Conservation (phyloP, 225 moss, liverwort and hornwort species). For the Polytrichum commune region DNA sequence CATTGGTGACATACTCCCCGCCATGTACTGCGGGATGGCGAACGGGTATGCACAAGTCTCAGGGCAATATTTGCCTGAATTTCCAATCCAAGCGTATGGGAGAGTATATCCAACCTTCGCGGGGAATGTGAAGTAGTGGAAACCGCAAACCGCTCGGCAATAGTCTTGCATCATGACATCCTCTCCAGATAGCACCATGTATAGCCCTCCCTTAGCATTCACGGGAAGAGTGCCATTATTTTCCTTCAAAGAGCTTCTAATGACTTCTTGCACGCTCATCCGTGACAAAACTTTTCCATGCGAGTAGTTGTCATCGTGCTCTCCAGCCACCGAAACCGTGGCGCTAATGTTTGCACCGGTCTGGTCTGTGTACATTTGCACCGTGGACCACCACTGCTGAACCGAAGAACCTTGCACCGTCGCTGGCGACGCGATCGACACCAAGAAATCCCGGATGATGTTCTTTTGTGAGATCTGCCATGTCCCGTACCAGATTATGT, state of each 20-base stretch:
- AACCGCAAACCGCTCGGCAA: constrained; percentile 57
- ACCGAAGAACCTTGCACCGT: constrained; percentile 33
- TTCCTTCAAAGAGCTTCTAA: constrained; percentile 29
- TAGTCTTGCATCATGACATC: constrained; percentile 67
- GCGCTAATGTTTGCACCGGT: constrained; percentile 59
- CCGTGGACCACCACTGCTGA: constrained; percentile 56
- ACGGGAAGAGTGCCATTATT: constrained; percentile 48
- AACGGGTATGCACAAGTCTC: constrained; percentile 55
- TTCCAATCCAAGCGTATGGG: constrained; percentile 59
- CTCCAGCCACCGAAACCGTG: constrained; percentile 40
- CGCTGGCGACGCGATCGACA: constrained; percentile 33
- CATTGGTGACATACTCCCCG: constrained; percentile 31
- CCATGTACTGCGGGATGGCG: constrained; percentile 43
- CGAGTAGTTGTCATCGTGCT: constrained; percentile 49
- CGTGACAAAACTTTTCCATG: constrained; percentile 40
- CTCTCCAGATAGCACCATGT: constrained; percentile 53
- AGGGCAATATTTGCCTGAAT: constrained; percentile 47
- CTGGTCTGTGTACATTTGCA: constrained; percentile 53
- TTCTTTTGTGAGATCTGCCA: constrained; percentile 39
- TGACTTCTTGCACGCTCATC: constrained; percentile 53
- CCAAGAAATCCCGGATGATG: constrained; percentile 49
- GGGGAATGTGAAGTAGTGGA: constrained; percentile 66
- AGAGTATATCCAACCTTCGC: constrained; percentile 56
- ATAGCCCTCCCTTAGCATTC: constrained; percentile 49
- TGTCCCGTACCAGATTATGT: constrained; percentile 56